Evolutionary conservation across 1,284 basidiomycete species (phyloP).

Genomic region (Caloboletus inedulis): DNA sequence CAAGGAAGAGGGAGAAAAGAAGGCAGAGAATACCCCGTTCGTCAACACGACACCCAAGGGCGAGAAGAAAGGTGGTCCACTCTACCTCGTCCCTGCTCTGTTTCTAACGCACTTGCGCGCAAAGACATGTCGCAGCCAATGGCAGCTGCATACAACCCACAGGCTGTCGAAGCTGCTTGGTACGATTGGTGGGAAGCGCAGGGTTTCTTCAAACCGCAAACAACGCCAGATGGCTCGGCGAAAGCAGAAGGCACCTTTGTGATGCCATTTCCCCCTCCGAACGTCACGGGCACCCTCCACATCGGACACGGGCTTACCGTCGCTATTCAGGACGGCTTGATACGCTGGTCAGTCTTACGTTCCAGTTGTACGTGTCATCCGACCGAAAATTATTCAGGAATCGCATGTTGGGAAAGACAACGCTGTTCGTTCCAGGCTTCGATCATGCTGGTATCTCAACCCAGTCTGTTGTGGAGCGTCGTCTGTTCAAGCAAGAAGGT

Average conservation of each 20-base stretch:
- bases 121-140: slow-evolving; percentile 86
- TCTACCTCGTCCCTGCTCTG: background rate
- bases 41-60: slow-evolving; percentile 86
- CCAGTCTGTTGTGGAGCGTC: slow-evolving; percentile 96
- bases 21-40: slow-evolving; percentile 67
- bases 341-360: slow-evolving; percentile 68
- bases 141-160: slow-evolving; percentile 90
- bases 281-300: slow-evolving; percentile 95
- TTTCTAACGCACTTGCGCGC: background rate
- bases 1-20: slow-evolving; percentile 76
- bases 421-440: slow-evolving; percentile 91
- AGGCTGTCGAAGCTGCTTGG: slow-evolving; percentile 94
- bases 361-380: background rate
- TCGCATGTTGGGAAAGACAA: slow-evolving; percentile 93
- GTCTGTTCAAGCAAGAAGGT: slow-evolving; percentile 81
- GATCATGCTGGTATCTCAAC: slow-evolving; percentile 99
- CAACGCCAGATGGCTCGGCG: slow-evolving; percentile 54
- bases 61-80: slow-evolving; percentile 78
- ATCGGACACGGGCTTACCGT: slow-evolving; percentile 96
- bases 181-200: slow-evolving; percentile 97
- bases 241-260: slow-evolving; percentile 76
- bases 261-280: slow-evolving; percentile 94
- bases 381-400: slow-evolving; percentile 55
- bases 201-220: slow-evolving; percentile 87
- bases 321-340: slow-evolving; percentile 87